Conservation (phyloP, 768 basidiomycete genomes). For the Gelatoporia subvermispora region DNA sequence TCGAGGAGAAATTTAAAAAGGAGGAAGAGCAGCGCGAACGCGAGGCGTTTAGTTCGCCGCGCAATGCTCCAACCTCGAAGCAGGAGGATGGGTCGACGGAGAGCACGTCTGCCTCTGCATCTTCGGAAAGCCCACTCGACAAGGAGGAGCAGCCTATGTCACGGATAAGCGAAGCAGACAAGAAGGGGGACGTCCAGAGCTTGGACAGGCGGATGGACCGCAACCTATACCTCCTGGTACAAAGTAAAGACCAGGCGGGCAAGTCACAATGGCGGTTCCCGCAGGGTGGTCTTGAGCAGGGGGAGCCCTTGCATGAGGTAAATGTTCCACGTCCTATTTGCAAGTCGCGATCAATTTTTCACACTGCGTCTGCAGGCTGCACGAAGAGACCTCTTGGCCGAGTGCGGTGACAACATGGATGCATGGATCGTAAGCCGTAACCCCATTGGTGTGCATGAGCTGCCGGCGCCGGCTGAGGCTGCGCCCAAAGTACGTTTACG, state of each 20-base stretch:
- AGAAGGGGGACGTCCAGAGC: constrained; percentile 56
- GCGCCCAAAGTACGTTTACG: neutral
- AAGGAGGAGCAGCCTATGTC: constrained; percentile 61
- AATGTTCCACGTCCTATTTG: constrained; percentile 15
- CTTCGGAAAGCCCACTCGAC: constrained; percentile 23
- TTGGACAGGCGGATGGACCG: constrained; percentile 80
- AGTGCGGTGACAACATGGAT: constrained; percentile 84
- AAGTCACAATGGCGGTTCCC: constrained; percentile 80
- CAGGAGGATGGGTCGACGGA: constrained; percentile 2
- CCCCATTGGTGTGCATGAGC: constrained; percentile 77
- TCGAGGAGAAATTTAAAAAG: constrained; percentile 73
- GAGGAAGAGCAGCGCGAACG: constrained; percentile 73
- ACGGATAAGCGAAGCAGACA: constrained; percentile 58
- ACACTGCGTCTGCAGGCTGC: constrained; percentile 52
- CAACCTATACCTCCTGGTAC: constrained; percentile 84
- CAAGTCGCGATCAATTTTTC: neutral
- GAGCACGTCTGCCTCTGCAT: constrained; percentile 10
- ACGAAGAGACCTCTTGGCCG: constrained; percentile 57
- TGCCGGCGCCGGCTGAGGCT: constrained; percentile 21
- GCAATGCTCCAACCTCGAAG: constrained; percentile 3
- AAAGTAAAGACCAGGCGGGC: constrained; percentile 38
- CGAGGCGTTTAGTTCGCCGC: constrained; percentile 57
- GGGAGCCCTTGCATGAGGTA: constrained; percentile 77
- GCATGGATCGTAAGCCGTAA: constrained; percentile 90
- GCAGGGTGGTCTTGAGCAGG: constrained; percentile 52